These are phyloP conservation scores for Zalaria sp. DNA, from an alignment of 2,329 filamentous ascomycete genomes.

Conservation along the genomic window DNA sequence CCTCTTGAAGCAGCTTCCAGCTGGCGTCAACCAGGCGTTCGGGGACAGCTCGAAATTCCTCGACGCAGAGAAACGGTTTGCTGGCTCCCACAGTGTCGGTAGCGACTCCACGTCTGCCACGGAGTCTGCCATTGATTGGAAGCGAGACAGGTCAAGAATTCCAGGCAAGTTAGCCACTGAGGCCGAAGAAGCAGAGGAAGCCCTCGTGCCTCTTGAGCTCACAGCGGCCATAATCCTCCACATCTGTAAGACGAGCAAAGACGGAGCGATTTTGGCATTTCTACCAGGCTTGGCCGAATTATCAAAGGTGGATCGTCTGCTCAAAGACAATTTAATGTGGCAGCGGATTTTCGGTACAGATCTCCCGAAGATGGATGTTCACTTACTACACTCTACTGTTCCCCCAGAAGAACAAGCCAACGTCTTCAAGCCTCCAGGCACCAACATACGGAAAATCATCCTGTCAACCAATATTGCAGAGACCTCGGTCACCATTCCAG, in stretches of 20 bases:
- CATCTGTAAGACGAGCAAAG: conserved; percentile 26
- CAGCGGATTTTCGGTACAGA: neutral
- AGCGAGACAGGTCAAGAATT: conserved; percentile 13
- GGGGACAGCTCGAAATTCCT: neutral
- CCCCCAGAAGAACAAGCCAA: conserved; percentile 26
- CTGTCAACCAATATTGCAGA: conserved; percentile 38
- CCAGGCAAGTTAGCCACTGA: neutral
- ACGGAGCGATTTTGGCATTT: conserved; percentile 35
- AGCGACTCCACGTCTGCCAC: conserved; percentile 5
- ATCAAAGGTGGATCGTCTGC: conserved; percentile 14
- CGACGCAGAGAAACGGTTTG: neutral
- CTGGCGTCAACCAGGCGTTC: neutral
- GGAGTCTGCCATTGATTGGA: conserved; percentile 25
- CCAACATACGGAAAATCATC: conserved; percentile 33
- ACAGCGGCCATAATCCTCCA: conserved; percentile 30
- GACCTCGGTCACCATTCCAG: conserved; percentile 37
- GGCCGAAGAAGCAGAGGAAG: conserved; percentile 21
- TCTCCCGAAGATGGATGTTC: conserved; percentile 26
- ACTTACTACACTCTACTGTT: conserved; percentile 33
- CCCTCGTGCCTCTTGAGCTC: conserved; percentile 27
- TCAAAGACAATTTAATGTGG: conserved; percentile 9
- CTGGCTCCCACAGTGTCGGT: neutral
- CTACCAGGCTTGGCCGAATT: conserved; percentile 32
- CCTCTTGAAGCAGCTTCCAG: conserved; percentile 14
- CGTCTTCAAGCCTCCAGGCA: conserved; percentile 25